Evolutionary conservation across 176 grass and related monocot species (phyloP).

Genomic region (Zoysia japonica): DNA sequence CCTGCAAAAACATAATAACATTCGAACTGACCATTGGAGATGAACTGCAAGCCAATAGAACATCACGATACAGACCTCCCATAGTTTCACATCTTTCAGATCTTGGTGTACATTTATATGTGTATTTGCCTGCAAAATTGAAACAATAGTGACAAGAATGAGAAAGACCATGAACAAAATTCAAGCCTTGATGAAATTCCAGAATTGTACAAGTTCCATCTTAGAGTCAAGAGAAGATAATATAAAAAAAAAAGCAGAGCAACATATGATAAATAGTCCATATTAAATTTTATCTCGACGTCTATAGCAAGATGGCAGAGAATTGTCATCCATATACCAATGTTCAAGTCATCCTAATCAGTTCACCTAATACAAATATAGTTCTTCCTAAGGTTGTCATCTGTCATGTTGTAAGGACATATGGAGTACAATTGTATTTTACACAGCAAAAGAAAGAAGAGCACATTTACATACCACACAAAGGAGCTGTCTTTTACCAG

Average conservation of each 20-base stretch:
- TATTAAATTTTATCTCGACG: conserved; percentile 5
- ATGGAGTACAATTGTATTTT: conserved; percentile 8
- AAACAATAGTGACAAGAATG: conserved; percentile 24
- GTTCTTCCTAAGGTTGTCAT: conserved; percentile 3
- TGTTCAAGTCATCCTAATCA: not conserved
- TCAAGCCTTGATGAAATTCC: too few relatives aligned
- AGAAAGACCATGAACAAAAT: not conserved
- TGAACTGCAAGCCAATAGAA: conserved; percentile 29
- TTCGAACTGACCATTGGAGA: conserved; percentile 27
- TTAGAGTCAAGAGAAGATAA: too few relatives aligned
- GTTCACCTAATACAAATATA: not conserved
- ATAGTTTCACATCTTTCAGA: conserved; percentile 94
- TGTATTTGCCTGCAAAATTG: conserved; percentile 86
- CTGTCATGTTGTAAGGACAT: not conserved
- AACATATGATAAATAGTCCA: not conserved
- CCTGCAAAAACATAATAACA: conserved; percentile 50
- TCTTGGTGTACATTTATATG: conserved; percentile 98
- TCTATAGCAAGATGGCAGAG: not conserved
- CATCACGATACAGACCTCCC: conserved; percentile 68
- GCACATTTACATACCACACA: conserved; percentile 73
- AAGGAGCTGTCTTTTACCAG: conserved; percentile 97
- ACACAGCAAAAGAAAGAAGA: conserved; percentile 19
- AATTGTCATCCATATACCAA: not conserved
- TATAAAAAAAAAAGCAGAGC: not conserved
- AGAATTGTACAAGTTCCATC: too few relatives aligned